phyloP scores from a whole-genome alignment of 2,329 filamentous ascomycete genomes.

The Botryotinia narcissicola region DNA sequence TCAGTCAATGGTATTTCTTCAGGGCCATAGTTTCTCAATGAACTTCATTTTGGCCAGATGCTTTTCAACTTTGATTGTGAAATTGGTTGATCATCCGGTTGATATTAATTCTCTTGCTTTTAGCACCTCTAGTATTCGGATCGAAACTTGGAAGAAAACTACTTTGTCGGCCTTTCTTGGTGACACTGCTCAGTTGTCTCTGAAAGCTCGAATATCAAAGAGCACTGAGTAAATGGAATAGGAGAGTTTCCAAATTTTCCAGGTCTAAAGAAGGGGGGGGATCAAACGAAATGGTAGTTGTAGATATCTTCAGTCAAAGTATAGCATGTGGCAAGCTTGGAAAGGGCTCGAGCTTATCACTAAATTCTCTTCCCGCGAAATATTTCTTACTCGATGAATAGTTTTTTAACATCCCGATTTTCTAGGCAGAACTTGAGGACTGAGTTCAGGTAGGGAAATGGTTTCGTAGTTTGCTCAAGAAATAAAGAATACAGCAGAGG shows the following conservation, averaged over 20 bases:
- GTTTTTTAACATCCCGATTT: fast-evolving
- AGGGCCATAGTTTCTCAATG: background rate
- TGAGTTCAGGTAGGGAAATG: background rate
- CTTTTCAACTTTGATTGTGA: background rate
- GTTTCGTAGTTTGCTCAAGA: too few relatives aligned
- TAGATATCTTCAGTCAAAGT: background rate
- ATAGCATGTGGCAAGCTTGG: too few relatives aligned
- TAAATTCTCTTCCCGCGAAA: background rate
- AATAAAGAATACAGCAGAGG: background rate
- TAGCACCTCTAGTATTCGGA: background rate
- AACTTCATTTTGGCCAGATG: background rate
- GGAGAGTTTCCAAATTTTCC: background rate
- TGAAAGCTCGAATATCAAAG: background rate
- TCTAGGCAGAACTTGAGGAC: background rate
- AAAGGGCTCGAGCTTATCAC: background rate
- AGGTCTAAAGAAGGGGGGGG: background rate
- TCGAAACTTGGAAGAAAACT: background rate
- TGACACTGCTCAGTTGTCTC: background rate
- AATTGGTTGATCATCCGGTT: background rate
- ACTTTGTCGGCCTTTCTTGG: background rate
- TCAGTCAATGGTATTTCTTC: background rate
- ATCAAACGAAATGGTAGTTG: background rate
- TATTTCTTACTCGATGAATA: too few relatives aligned
- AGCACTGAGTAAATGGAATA: background rate
- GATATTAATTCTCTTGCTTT: background rate